A percentile compares a stretch with the other conserved stretches of the same genome.
Evolutionary conservation across 805 yeast species (phyloP).

Genomic region (Saccharomycopsis olivae): DNA sequence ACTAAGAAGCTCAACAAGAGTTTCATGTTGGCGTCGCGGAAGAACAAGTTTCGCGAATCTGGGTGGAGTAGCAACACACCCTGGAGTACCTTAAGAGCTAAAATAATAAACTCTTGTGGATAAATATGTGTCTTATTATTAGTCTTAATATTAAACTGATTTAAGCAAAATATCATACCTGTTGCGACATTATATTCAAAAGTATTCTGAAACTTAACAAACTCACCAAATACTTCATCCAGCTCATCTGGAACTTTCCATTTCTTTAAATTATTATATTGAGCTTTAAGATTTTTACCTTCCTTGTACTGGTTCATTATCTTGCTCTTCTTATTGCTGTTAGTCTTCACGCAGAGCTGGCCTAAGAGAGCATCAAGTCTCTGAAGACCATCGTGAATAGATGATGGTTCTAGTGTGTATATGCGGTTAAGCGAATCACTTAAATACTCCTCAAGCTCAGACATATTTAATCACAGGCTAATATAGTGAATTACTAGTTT

Average conservation of each 20-base stretch:
- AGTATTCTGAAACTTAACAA: conserved; percentile 38
- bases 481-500: not conserved
- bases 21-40: conserved; percentile 30
- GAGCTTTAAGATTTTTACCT: conserved; percentile 5
- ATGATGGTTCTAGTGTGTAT: conserved; percentile 17
- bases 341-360: conserved; percentile 18
- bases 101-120: conserved; percentile 19
- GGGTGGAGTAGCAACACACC: conserved; percentile 55
- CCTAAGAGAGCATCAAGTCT: conserved; percentile 21
- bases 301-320: not conserved
- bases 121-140: conserved; percentile 15
- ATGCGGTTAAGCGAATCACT: conserved; percentile 18
- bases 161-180: conserved; percentile 25
- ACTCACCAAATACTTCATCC: conserved; percentile 28
- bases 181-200: conserved; percentile 41
- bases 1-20: conserved; percentile 11
- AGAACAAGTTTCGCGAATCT: conserved; percentile 39
- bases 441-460: conserved; percentile 20
- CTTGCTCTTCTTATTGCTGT: conserved; percentile 3
- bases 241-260: conserved; percentile 24
- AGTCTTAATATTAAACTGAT: conserved; percentile 19
- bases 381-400: conserved; percentile 20
- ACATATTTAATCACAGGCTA: no score
- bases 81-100: conserved; percentile 35
- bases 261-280: conserved; percentile 15